These are phyloP conservation scores for Lactarius quietus DNA, from an alignment of 768 basidiomycete species.

Conservation along the genomic window DNA sequence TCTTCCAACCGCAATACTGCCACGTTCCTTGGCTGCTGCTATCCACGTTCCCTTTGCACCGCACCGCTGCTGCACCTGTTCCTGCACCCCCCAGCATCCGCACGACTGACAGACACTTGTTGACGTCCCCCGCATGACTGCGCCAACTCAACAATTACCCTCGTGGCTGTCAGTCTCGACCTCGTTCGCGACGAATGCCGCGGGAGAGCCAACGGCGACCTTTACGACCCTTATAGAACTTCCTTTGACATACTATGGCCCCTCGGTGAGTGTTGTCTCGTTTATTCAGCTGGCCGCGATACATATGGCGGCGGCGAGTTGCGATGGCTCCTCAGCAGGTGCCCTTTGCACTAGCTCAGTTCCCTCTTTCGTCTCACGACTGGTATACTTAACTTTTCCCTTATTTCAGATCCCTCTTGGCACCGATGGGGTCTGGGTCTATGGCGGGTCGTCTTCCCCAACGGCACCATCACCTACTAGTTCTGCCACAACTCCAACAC, in stretches of 20 bases:
- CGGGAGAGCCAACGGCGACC: slow-evolving; percentile 53
- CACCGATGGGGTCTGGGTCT: slow-evolving; percentile 57
- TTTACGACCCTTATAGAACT: slow-evolving; percentile 55
- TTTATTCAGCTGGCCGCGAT: not conserved
- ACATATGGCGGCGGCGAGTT: too few relatives aligned
- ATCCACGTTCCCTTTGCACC: slow-evolving; percentile 22
- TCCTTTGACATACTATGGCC: slow-evolving; percentile 79
- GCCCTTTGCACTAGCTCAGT: not conserved
- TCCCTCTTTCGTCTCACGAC: not conserved
- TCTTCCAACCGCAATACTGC: not conserved
- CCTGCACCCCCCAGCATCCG: slow-evolving; percentile 21
- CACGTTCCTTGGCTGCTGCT: slow-evolving; percentile 9
- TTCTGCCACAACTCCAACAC: slow-evolving; percentile 29
- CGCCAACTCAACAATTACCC: slow-evolving; percentile 63
- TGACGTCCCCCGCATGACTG: slow-evolving; percentile 41
- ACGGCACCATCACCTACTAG: slow-evolving; percentile 30
- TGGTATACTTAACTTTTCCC: slow-evolving; percentile 6
- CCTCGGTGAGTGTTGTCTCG: slow-evolving; percentile 55
- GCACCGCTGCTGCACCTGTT: slow-evolving; percentile 15
- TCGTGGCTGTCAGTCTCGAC: slow-evolving; percentile 67
- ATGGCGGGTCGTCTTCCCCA: slow-evolving; percentile 72
- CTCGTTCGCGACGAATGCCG: slow-evolving; percentile 48
- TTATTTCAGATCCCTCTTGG: slow-evolving; percentile 66
- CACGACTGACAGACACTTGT: slow-evolving; percentile 11
- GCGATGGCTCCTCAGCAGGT: not conserved